Conservation (phyloP, 352 stramenopile species). For the Thalassiosira oceanica region DNA sequence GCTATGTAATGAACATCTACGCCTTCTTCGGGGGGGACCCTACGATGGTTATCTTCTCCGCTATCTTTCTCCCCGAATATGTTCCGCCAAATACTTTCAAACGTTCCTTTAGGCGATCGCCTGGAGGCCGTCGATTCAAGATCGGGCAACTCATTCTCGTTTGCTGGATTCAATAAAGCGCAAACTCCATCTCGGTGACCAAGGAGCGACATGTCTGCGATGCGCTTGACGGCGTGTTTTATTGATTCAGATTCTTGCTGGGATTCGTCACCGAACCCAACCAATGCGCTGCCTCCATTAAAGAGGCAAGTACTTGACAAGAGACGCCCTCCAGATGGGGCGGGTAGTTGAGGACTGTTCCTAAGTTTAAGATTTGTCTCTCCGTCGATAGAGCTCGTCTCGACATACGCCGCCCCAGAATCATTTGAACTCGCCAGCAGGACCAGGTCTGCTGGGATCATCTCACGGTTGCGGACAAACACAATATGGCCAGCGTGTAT, state of each 20-base stretch:
- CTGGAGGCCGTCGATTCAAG: constrained; percentile 1
- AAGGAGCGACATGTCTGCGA: constrained; percentile 62
- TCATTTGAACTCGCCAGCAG: constrained; percentile 76
- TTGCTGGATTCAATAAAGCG: constrained; percentile 54
- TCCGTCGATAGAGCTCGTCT: constrained; percentile 88
- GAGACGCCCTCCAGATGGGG: constrained; percentile 5
- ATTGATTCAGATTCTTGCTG: constrained; percentile 51
- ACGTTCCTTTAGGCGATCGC: background rate
- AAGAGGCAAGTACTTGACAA: constrained; percentile 21
- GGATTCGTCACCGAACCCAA: constrained; percentile 2
- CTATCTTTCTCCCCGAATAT: constrained; percentile 15
- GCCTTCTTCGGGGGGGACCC: constrained; percentile 1
- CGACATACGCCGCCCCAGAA: constrained; percentile 82
- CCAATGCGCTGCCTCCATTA: constrained; percentile 9
- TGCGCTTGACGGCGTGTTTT: constrained; percentile 63
- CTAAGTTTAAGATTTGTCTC: constrained; percentile 90
- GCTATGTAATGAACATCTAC: constrained; percentile 50
- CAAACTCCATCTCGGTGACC: constrained; percentile 56
- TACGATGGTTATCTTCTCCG: constrained; percentile 5
- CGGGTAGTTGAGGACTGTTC: constrained; percentile 63
- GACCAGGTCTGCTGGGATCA: constrained; percentile 85
- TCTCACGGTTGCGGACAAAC: constrained; percentile 79
- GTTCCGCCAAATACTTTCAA: background rate
- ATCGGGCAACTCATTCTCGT: constrained; percentile 28
- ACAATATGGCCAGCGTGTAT: constrained; percentile 81